These are phyloP conservation scores for Rhizodiscina lignyota DNA, from an alignment of 495 filamentous ascomycete species.

Conservation along the genomic window DNA sequence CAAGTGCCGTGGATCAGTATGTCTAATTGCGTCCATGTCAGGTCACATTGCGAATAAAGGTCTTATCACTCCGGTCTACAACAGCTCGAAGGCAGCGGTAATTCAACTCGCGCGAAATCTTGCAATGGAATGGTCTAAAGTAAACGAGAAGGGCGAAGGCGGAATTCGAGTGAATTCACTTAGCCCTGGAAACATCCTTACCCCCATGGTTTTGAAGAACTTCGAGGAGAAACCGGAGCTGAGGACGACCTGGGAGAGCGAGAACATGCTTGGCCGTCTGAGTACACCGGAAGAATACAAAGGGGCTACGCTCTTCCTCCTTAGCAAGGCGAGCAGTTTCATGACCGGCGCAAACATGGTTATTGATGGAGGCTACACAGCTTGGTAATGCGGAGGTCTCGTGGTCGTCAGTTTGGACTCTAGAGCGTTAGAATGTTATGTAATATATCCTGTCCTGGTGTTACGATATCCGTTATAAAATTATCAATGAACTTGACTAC, in stretches of 20 bases:
- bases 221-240: slow-evolving; percentile 47
- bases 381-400: too few relatives aligned
- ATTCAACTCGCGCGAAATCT: slow-evolving; percentile 46
- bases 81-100: slow-evolving; percentile 52
- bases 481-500: too few relatives aligned
- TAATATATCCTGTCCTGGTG: too few relatives aligned
- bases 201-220: slow-evolving; percentile 53
- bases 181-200: slow-evolving; percentile 54
- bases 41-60: slow-evolving; percentile 57
- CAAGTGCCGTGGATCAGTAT: slow-evolving; percentile 54
- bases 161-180: slow-evolving; percentile 53
- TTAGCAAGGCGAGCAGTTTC: slow-evolving; percentile 51
- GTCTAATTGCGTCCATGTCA: slow-evolving; percentile 59
- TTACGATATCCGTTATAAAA: too few relatives aligned
- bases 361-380: slow-evolving; percentile 48
- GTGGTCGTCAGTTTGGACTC: too few relatives aligned
- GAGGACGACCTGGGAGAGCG: slow-evolving; percentile 42
- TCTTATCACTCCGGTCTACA: slow-evolving; percentile 49
- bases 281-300: slow-evolving; percentile 49
- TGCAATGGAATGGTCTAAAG: slow-evolving; percentile 54
- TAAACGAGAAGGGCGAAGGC: slow-evolving; percentile 18
- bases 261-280: slow-evolving; percentile 54
- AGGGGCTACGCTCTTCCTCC: slow-evolving; percentile 40
- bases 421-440: too few relatives aligned
- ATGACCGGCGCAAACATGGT: slow-evolving; percentile 51